A percentile compares a stretch with the other conserved stretches of the same genome.
phyloP scores from a whole-genome alignment of 495 filamentous ascomycete genomes.

The Parathielavia hyrcaniae region DNA sequence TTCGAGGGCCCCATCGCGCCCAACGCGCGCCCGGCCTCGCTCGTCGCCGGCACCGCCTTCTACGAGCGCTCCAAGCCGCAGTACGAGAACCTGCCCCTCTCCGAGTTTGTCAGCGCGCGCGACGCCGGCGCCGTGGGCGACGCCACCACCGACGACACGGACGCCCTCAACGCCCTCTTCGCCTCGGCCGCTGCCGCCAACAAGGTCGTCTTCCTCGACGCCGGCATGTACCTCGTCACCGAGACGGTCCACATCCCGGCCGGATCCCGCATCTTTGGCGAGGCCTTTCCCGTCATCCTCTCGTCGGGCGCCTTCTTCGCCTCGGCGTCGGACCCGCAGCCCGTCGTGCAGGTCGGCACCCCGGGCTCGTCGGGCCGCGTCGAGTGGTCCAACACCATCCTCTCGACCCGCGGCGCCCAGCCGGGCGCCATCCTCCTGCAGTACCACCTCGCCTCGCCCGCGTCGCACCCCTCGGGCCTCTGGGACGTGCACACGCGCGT shows the following conservation, averaged over 20 bases:
- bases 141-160: slow-evolving; percentile 58
- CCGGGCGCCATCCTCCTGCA: slow-evolving; percentile 80
- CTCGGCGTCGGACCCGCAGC: slow-evolving; percentile 56
- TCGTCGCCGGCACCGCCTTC: slow-evolving; percentile 37
- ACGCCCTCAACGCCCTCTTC: slow-evolving; percentile 59
- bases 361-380: slow-evolving; percentile 64
- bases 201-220: slow-evolving; percentile 78
- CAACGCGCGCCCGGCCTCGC: slow-evolving; percentile 32
- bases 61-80: slow-evolving; percentile 68
- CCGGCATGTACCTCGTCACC: slow-evolving; percentile 75
- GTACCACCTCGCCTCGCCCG: slow-evolving; percentile 68
- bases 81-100: slow-evolving; percentile 51
- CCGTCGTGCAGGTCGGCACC: slow-evolving; percentile 67
- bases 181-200: slow-evolving; percentile 47
- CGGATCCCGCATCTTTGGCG: slow-evolving; percentile 67
- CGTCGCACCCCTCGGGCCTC: slow-evolving; percentile 62
- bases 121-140: slow-evolving; percentile 68
- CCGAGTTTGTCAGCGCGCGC: slow-evolving; percentile 63
- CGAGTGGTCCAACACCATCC: slow-evolving; percentile 74
- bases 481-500: slow-evolving; percentile 88
- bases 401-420: slow-evolving; percentile 64
- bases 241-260: slow-evolving; percentile 69
- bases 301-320: slow-evolving; percentile 58
- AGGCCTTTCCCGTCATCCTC: slow-evolving; percentile 82
- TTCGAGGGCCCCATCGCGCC: slow-evolving; percentile 35